Percentiles rank a stretch among this genome's conserved stretches.
phyloP scores from a whole-genome alignment of 1,284 basidiomycete genomes.

The Ustilago shanxiensis region DNA sequence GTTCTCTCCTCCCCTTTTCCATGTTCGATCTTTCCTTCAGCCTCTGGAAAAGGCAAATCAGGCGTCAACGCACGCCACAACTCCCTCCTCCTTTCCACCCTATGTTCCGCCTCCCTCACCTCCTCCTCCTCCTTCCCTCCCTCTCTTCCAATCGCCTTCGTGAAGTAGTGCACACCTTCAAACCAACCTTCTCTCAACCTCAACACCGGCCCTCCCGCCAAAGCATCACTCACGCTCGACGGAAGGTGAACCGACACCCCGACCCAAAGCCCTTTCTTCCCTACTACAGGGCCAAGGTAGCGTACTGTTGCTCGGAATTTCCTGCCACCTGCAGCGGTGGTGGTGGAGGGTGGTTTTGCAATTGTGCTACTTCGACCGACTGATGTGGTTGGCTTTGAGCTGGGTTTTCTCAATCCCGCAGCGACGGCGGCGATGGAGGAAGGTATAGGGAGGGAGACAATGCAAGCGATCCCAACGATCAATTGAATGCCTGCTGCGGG shows the following conservation, averaged over 20 bases:
- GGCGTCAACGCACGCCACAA: conserved; percentile 8
- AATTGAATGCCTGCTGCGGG: conserved; percentile 14
- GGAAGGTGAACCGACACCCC: conserved; percentile 52
- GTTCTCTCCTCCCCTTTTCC: not conserved
- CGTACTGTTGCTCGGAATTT: conserved; percentile 49
- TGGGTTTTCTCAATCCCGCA: not conserved
- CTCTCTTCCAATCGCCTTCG: conserved; percentile 70
- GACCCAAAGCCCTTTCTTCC: conserved; percentile 47
- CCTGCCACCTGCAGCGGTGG: not conserved
- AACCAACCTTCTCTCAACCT: conserved; percentile 77
- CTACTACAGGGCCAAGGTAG: conserved; percentile 55
- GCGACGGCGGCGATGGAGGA: not conserved
- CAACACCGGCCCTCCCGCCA: not conserved
- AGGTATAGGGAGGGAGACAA: conserved; percentile 28
- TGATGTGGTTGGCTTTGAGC: not conserved
- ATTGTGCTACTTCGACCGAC: too few species aligned
- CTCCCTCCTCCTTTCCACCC: conserved; percentile 8
- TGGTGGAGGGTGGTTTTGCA: not conserved
- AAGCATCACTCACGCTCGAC: not conserved
- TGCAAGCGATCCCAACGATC: conserved; percentile 48
- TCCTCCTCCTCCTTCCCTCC: not conserved
- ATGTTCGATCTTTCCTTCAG: not conserved
- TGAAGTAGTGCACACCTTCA: conserved; percentile 82
- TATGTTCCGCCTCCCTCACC: not conserved
- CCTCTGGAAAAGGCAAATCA: conserved; percentile 7